Percentiles rank a stretch among this genome's conserved stretches.
Evolutionary conservation across 164 flowering plant genomes (phyloP).

Genomic region (Paratinospora sagittata): DNA sequence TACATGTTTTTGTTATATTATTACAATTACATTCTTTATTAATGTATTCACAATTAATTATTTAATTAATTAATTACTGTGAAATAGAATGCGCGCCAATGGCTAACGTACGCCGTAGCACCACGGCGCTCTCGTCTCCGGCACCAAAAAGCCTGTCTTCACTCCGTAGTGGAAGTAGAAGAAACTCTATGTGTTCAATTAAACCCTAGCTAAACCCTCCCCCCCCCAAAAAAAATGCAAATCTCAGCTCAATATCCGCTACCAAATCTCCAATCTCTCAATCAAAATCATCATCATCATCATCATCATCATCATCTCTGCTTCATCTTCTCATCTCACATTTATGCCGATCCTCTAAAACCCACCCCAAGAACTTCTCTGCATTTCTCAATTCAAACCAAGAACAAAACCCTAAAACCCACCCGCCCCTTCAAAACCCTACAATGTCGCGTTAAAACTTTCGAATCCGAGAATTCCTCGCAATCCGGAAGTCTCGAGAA

Average conservation of each 20-base stretch:
- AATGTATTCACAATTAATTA: too few relatives aligned
- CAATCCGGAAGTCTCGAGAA: conserved; percentile 9
- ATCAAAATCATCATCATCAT: background rate
- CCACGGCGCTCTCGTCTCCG: too few relatives aligned
- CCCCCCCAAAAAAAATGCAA: background rate
- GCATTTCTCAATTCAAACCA: background rate
- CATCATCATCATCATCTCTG: background rate
- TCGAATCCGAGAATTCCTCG: conserved; percentile 17
- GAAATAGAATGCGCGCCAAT: too few relatives aligned
- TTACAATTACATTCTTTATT: too few relatives aligned
- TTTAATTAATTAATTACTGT: too few relatives aligned
- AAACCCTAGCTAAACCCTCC: background rate
- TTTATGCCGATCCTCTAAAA: too few relatives aligned
- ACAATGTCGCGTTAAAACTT: conserved; percentile 11
- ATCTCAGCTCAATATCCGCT: background rate
- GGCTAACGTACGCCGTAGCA: too few relatives aligned
- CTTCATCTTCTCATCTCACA: background rate
- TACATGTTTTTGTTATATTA: too few relatives aligned
- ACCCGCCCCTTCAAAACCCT: background rate
- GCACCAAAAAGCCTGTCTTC: too few relatives aligned
- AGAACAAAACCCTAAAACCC: conserved; percentile 2
- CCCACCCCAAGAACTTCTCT: background rate
- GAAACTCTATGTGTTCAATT: background rate
- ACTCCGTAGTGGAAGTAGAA: too few relatives aligned
- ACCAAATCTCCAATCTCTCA: background rate